Conservation (phyloP, 371 early-diverging fungal genomes). For the Mucor racemosus region DNA sequence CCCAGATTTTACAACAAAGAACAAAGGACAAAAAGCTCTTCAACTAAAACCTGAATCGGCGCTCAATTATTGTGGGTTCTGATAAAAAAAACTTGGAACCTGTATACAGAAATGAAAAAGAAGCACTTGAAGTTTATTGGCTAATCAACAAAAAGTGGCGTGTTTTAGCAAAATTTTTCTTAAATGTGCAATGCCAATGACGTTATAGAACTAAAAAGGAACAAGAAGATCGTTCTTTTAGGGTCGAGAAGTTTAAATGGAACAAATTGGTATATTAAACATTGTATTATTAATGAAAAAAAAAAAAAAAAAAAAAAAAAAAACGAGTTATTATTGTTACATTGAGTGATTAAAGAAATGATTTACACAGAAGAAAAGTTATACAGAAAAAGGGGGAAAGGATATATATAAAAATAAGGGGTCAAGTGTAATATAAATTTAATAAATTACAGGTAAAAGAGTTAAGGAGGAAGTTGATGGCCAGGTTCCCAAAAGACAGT, state of each 20-base stretch:
- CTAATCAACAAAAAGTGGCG: too few relatives aligned
- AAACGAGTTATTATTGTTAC: not conserved
- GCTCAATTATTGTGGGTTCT: too few relatives aligned
- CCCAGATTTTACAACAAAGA: too few relatives aligned
- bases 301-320: not conserved
- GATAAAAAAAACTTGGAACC: too few relatives aligned
- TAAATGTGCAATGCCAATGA: too few relatives aligned
- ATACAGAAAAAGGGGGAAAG: slow-evolving; percentile 1
- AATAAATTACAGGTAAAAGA: slow-evolving; percentile 2
- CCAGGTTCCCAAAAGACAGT: slow-evolving; percentile 37
- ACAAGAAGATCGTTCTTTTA: not conserved
- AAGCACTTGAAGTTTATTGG: too few relatives aligned
- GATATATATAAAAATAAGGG: not conserved
- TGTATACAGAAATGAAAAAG: too few relatives aligned
- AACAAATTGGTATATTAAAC: not conserved
- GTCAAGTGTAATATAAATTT: slow-evolving; percentile 4
- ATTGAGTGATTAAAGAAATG: not conserved
- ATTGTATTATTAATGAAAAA: not conserved
- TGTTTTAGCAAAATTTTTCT: too few relatives aligned
- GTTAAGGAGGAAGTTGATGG: slow-evolving; percentile 5
- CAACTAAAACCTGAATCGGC: too few relatives aligned
- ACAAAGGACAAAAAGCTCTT: too few relatives aligned
- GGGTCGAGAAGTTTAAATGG: not conserved
- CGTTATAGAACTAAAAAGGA: too few relatives aligned
- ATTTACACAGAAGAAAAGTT: not conserved